These are phyloP conservation scores for Pouteria glomerata DNA, from an alignment of 148 eudicot species.

Conservation along the genomic window DNA sequence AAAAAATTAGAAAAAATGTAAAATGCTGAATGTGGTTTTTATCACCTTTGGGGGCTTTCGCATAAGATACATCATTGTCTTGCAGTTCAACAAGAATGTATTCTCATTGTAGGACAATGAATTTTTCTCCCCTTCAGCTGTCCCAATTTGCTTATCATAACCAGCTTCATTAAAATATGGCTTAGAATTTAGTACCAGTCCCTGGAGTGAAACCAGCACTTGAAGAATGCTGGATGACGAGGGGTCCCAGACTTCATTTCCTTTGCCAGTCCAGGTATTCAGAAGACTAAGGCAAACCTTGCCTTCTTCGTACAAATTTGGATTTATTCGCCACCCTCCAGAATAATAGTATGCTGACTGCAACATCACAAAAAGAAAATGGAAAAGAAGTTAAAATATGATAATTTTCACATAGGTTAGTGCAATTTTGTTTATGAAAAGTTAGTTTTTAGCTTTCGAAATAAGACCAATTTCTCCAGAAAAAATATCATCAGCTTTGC, in stretches of 20 bases:
- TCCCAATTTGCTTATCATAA: conserved; percentile 91
- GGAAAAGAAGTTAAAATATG: background rate
- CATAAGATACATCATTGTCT: conserved; percentile 89
- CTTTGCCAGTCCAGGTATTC: conserved; percentile 97
- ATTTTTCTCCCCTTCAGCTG: conserved; percentile 98
- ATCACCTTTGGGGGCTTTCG: conserved; percentile 94
- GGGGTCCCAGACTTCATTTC: conserved; percentile 99
- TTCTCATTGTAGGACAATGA: conserved; percentile 95
- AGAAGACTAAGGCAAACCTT: conserved; percentile 96
- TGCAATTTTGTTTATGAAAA: background rate
- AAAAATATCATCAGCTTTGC: conserved; percentile 16
- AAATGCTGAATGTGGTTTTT: background rate
- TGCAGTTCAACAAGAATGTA: conserved; percentile 88
- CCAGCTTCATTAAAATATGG: conserved; percentile 99
- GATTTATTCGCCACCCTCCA: conserved; percentile 98
- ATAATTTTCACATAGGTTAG: background rate
- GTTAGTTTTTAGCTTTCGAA: background rate
- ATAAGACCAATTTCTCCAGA: background rate
- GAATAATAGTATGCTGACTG: conserved; percentile 97
- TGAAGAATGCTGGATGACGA: conserved; percentile 95
- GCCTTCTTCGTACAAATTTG: conserved; percentile 94
- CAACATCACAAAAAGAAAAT: conserved; percentile 8
- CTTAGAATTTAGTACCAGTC: conserved; percentile 83
- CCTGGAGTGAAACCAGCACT: conserved; percentile 96
- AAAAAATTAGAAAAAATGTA: background rate